Base-by-base conservation (phyloP, 139 green algal genomes). In the Closterium sp. region DNA sequence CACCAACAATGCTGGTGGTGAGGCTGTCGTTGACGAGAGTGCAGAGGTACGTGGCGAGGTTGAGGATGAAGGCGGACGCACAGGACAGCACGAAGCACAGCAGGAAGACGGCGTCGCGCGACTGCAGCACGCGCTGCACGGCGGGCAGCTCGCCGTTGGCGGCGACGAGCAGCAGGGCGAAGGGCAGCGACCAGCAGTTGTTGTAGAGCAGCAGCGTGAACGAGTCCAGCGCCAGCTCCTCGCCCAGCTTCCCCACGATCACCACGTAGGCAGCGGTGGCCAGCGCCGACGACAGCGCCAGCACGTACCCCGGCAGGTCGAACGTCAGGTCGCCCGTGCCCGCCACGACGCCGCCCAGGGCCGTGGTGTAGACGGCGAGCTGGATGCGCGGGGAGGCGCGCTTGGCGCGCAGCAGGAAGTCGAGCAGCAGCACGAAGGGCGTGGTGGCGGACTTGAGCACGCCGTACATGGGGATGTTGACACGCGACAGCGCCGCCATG, bases 391-490 rank as follows among this genome's bases (percentile, higher is more conserved):
- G 64, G 6, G 85, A 84, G 12, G 94, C 86, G 0, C 55, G 35
- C 55, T 94, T 95, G 55, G 69, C 43, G 1, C 92, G 90, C 89
- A 95, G 43, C 6, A 94, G 31, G 91, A 91, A 96, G 85, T 96
- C 94, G 2, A 95, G 85, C 1, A 95, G 30, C 81, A 96, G 90
- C 38, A 95, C 91, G 86, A 93, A 96, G 33, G 94, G 94, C 76
- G 94, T 95, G n/a, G 94, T 96, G 35, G 94, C 34, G 55, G 66
- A 94, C 89, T 95, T 95, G 34, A 96, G 90, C 34, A 95, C 91
- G 16, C 94, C 94, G 87, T 96, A 96, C 94, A 96, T 96, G n/a
- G 94, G 94, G 84, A 96, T 95, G 88, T 96, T 96, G 21, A 96
- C 91, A 7, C 91, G 31, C 19, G 34, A 35, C 34, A 96, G 81